These are phyloP conservation scores for Chamaenerion angustifolium DNA, from an alignment of 345 rosid genomes.

Conservation along the genomic window DNA sequence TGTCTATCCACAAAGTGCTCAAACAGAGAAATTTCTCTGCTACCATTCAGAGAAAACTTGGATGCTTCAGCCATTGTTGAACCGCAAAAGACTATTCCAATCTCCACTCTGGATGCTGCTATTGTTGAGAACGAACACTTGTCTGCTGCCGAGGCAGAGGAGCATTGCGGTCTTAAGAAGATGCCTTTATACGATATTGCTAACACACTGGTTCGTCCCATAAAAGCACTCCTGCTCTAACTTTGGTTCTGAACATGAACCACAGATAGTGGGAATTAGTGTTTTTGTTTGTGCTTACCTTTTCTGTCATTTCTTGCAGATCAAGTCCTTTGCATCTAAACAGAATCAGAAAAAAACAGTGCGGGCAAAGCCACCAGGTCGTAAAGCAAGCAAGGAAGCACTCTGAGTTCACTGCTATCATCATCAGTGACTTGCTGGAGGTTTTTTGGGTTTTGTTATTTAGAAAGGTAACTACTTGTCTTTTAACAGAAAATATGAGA, in stretches of 20 bases:
- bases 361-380: conserved; percentile 10
- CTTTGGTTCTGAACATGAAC: not conserved
- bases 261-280: not conserved
- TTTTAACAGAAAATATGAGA: too few relatives aligned
- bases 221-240: not conserved
- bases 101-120: conserved; percentile 18
- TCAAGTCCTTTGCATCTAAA: conserved; percentile 22
- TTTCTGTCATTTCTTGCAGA: conserved; percentile 10
- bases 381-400: not conserved
- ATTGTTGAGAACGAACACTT: conserved; percentile 17
- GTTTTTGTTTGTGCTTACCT: not conserved
- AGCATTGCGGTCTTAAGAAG: conserved; percentile 26
- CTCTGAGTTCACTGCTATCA: not conserved
- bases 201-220: conserved; percentile 36
- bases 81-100: conserved; percentile 13
- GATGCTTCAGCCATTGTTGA: conserved; percentile 9
- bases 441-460: too few relatives aligned
- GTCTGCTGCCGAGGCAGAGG: conserved; percentile 21
- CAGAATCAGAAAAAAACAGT: conserved; percentile 18
- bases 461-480: too few relatives aligned
- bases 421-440: too few relatives aligned
- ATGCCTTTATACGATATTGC: conserved; percentile 72
- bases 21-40: conserved; percentile 27
- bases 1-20: conserved; percentile 53
- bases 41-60: conserved; percentile 7